These are phyloP conservation scores for Priceomyces melissophilus DNA, from an alignment of 805 yeast species.

Conservation along the genomic window DNA sequence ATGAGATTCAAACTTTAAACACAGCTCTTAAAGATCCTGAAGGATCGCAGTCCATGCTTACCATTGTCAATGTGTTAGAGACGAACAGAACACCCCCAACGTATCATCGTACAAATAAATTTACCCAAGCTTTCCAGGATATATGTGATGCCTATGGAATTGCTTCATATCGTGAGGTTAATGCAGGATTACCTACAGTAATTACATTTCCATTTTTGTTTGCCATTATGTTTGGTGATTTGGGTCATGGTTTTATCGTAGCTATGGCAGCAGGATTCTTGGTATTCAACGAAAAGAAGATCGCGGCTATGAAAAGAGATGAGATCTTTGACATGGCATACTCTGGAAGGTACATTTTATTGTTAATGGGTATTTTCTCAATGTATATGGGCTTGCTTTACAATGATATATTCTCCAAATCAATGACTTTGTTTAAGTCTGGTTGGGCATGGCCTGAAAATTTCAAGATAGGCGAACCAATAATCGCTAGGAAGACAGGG, in stretches of 20 bases:
- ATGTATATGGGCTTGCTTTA: conserved; percentile 93
- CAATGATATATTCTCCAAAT: conserved; percentile 89
- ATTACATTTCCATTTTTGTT: conserved; percentile 98
- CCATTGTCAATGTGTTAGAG: conserved; percentile 53
- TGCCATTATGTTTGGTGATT: conserved; percentile 98
- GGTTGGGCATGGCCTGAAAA: conserved; percentile 93
- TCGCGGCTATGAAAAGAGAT: conserved; percentile 70
- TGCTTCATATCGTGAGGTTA: conserved; percentile 89
- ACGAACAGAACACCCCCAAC: conserved; percentile 93
- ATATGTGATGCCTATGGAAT: conserved; percentile 96
- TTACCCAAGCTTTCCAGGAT: conserved; percentile 87
- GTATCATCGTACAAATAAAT: conserved; percentile 88
- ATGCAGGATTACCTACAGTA: conserved; percentile 92
- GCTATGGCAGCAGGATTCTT: conserved; percentile 67
- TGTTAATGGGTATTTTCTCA: conserved; percentile 91
- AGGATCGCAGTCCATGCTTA: conserved; percentile 46
- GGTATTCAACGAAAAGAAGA: conserved; percentile 69
- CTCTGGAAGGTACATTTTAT: conserved; percentile 84
- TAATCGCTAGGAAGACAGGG: conserved; percentile 64
- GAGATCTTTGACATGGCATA: conserved; percentile 97
- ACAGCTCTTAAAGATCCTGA: conserved; percentile 63
- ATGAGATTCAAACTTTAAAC: conserved; percentile 66
- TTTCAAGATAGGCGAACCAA: conserved; percentile 65
- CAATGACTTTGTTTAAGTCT: conserved; percentile 81
- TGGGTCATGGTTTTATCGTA: conserved; percentile 91